Conservation (phyloP, 164 flowering plant genomes). For the Santalum album region DNA sequence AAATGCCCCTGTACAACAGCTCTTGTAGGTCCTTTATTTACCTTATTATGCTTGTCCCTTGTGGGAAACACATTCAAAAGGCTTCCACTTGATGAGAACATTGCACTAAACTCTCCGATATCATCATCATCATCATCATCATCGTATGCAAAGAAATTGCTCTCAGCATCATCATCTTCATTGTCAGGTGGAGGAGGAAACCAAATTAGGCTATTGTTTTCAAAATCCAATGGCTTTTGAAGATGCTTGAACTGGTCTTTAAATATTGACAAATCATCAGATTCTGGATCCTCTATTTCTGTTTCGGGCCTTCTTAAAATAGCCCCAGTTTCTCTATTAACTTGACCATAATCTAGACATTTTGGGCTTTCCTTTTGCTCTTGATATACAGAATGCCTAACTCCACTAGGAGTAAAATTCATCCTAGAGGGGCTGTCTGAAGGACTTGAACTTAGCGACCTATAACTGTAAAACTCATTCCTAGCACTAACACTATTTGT, state of each 20-base stretch:
- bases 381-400: slow-evolving; percentile 38
- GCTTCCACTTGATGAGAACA: slow-evolving; percentile 47
- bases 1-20: slow-evolving; percentile 75
- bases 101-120: slow-evolving; percentile 42
- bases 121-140: slow-evolving; percentile 91
- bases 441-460: slow-evolving; percentile 71
- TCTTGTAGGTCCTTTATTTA: slow-evolving; percentile 52
- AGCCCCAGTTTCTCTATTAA: slow-evolving; percentile 37
- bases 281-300: slow-evolving; percentile 33
- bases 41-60: slow-evolving; percentile 47
- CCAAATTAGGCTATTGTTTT: slow-evolving; percentile 73
- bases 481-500: slow-evolving; percentile 57
- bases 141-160: slow-evolving; percentile 55
- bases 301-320: slow-evolving; percentile 35
- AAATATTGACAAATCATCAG: slow-evolving; percentile 28
- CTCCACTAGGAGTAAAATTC: slow-evolving; percentile 42
- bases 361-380: slow-evolving; percentile 36
- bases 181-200: slow-evolving; percentile 83
- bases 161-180: slow-evolving; percentile 55
- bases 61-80: slow-evolving; percentile 27
- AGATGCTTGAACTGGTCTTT: slow-evolving; percentile 21
- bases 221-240: slow-evolving; percentile 63
- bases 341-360: slow-evolving; percentile 26
- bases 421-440: slow-evolving; percentile 64
- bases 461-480: slow-evolving; percentile 43